phyloP scores from a whole-genome alignment of 106 monocot species.

The Apostasia shenzhenica region DNA sequence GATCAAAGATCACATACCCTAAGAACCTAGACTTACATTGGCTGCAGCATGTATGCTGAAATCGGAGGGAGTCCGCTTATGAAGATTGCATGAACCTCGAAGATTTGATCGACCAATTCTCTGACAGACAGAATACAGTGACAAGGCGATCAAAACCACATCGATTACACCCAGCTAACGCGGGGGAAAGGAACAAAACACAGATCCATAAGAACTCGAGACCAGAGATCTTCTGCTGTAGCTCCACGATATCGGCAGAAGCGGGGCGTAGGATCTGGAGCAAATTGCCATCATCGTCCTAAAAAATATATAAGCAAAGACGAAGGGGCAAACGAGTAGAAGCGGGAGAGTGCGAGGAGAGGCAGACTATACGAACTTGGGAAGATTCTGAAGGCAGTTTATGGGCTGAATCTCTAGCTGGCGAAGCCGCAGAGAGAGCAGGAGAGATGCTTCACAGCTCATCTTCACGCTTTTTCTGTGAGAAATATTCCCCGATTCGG shows the following conservation, averaged over 20 bases:
- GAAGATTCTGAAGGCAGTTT: slow-evolving; percentile 33
- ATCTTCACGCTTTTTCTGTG: too few species aligned
- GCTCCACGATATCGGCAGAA: background rate
- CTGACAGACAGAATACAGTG: slow-evolving; percentile 14
- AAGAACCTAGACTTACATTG: background rate
- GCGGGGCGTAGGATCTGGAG: slow-evolving; percentile 21
- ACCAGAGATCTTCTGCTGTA: slow-evolving; percentile 14
- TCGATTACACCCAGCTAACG: background rate
- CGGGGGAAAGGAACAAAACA: background rate
- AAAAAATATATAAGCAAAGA: background rate
- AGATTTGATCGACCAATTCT: slow-evolving; percentile 25
- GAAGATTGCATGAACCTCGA: slow-evolving; percentile 7
- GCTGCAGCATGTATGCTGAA: slow-evolving; percentile 17
- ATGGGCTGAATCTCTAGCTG: slow-evolving; percentile 2
- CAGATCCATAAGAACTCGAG: background rate
- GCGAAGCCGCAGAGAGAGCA: background rate
- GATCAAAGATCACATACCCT: too few species aligned
- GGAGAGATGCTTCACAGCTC: background rate
- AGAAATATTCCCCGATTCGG: too few species aligned
- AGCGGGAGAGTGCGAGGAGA: background rate
- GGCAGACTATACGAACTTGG: slow-evolving; percentile 8
- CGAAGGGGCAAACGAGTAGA: background rate
- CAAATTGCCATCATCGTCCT: background rate
- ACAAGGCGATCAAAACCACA: background rate
- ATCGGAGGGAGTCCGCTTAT: background rate